phyloP scores from a whole-genome alignment of 176 grass and related monocot species.

The Paspalum vaginatum region DNA sequence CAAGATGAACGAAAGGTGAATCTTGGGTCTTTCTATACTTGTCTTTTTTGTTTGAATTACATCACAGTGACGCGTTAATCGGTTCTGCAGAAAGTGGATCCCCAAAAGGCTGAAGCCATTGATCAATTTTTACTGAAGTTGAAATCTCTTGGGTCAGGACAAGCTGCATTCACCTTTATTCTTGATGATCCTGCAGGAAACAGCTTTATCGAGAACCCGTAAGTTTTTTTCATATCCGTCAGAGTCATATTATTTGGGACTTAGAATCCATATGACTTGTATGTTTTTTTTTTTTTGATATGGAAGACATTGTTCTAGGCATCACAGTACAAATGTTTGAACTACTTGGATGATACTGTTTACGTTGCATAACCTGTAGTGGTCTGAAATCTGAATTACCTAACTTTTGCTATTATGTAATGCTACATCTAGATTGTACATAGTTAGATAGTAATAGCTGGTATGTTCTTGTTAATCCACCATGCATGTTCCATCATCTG shows the following conservation, averaged over 20 bases:
- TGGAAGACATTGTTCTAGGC: not conserved
- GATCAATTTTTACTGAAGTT: slow-evolving; percentile 86
- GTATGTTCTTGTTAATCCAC: not conserved
- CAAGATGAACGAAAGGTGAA: slow-evolving; percentile 95
- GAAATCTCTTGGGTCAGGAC: slow-evolving; percentile 69
- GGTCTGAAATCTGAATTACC: not conserved
- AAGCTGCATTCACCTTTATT: slow-evolving; percentile 74
- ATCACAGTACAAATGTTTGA: not conserved
- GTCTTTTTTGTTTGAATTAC: slow-evolving; percentile 3
- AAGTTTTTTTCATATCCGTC: slow-evolving; percentile 38
- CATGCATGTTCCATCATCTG: not conserved
- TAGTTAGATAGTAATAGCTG: not conserved
- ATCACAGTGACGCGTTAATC: not conserved
- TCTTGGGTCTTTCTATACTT: not conserved
- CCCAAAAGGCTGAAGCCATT: slow-evolving; percentile 85
- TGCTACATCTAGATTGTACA: not conserved
- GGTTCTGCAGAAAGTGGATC: slow-evolving; percentile 82
- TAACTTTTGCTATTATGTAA: not conserved
- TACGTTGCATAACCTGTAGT: not conserved
- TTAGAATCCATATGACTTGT: not conserved
- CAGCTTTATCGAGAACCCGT: slow-evolving; percentile 95
- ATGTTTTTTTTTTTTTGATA: not conserved
- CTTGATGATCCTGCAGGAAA: slow-evolving; percentile 96
- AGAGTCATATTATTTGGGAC: slow-evolving; percentile 19
- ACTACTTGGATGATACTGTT: not conserved